Base-by-base conservation (phyloP, 2,329 filamentous ascomycete species). In the Claviceps sp. region DNA sequence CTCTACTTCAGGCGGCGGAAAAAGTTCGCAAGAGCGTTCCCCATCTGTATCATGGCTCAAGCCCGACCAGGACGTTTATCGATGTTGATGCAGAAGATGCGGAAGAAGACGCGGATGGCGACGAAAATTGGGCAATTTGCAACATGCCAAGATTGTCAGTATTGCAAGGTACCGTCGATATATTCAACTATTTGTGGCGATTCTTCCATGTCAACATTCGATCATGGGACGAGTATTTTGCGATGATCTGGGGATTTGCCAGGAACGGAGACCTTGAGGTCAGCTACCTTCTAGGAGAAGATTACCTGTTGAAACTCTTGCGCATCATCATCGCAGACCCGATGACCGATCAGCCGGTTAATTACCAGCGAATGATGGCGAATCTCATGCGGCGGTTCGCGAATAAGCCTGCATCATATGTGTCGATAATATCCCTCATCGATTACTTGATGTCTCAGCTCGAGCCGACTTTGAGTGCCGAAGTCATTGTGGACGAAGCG, bases 181-280 rank as follows among this genome's bases (percentile, higher is more conserved):
- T 79, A 22, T 71, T 89, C 48, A 68, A 72, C 34, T 64, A 72
- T 22, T 64, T 87, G 3, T 88, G 81, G 78, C 68, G 75, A 3
- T 70, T 67, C n/a, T 80, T 89, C 52, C 80, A 87, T 54, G 65
- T 70, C 2, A 71, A 76, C 46, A 69, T 80, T 30, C 78, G 82
- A 52, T 77, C 85, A 3, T 93, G 87, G 87, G 78, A 82, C 43
- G 86, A 91, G 60, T 84, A 84, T 53, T 91, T 91, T 62, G 76
- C 77, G 13, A 74, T 85, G n/a, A 71, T 90, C 55, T 62, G 77
- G n/a, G 70, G 70, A n/a, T 84, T 90, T 61, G 79, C 81, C 14
- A 72, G 70, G 46, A 66, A 87, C 51, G 84, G 85, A 1, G 66
- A 71, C 3, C 63, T 72, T 5, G 82, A 88, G 62, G 72, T 77